Percentiles rank a stretch among this genome's conserved stretches.
Conservation (phyloP, 257 asterid species). For the Solanum appendiculatum region DNA sequence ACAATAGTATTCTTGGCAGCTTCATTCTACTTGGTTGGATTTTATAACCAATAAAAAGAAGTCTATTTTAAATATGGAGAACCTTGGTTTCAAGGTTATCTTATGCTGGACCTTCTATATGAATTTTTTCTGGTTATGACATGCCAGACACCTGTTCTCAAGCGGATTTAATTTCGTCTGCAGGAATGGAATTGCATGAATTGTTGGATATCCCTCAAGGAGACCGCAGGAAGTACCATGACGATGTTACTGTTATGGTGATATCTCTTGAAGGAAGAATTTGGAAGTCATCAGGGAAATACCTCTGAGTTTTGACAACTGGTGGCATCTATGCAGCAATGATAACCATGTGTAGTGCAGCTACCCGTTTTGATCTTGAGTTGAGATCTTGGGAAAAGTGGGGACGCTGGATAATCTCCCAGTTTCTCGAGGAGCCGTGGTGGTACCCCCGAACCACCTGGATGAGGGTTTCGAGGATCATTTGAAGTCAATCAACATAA, state of each 20-base stretch:
- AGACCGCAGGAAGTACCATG: slow-evolving; percentile 93
- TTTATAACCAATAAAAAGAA: background rate
- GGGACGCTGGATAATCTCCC: background rate
- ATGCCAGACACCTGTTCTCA: background rate
- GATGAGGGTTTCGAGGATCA: background rate
- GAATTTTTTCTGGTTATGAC: background rate
- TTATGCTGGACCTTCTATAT: background rate
- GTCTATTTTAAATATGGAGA: background rate
- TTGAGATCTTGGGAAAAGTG: background rate
- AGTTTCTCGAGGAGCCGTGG: background rate
- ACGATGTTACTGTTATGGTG: slow-evolving; percentile 97
- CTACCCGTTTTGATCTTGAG: background rate
- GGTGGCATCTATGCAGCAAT: background rate
- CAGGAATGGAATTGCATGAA: slow-evolving; percentile 96
- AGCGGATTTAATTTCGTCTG: slow-evolving; percentile 7
- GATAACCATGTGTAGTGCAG: background rate
- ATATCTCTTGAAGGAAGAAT: slow-evolving; percentile 93
- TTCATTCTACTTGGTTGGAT: background rate
- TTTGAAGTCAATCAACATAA: background rate
- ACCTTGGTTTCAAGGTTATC: background rate
- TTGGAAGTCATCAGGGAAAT: slow-evolving; percentile 96
- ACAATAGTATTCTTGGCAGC: background rate
- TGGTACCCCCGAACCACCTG: background rate
- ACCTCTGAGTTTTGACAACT: slow-evolving; percentile 30
- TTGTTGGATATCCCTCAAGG: slow-evolving; percentile 95